Evolutionary conservation across 352 stramenopile species (phyloP), one percentile per base, ranked within the genome.

Genomic region (Phytophthora multivora): DNA sequence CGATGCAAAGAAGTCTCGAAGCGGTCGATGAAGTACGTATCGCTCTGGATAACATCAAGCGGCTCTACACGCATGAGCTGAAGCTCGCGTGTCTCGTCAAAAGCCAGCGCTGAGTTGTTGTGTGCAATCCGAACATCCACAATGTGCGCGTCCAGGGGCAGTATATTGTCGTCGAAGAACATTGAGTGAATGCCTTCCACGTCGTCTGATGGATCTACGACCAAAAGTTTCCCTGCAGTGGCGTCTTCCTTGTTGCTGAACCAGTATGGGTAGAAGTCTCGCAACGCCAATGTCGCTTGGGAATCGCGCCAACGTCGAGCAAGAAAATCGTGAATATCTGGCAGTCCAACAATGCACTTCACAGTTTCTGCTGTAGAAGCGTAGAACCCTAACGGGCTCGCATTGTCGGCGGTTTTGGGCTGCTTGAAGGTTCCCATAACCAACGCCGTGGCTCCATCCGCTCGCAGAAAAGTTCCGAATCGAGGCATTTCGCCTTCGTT

Each of bases 151-250:
- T 91, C 80, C 23, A 88, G 62, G 0, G 45, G 5, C 2, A 93
- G 55, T 45, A 93, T 87, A 46, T 93, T 93, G 58, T 93, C 85
- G 43, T 93, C 85, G n/a, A 93, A 91, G 51, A 93, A 93, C 31
- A 93, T 52, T 18, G 69, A 49, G 56, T 88, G 77, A 9, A 81
- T 53, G 35, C 61, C 51, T 23, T 66, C 40, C n/a, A 23, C 40
- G 0, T 28, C 28, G 15, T 86, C 77, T 0, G 41, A 45, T 9
- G 57, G 25, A 12, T 88, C 70, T 5, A 93, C 16, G 0, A 69
- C 68, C 60, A 93, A 49, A 19, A 93, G 51, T 43, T 93, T 93
- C 11, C 80, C 80, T 0, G 85, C 66, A 0, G 56, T 63, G 21
- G 83, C 69, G 28, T 69, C 69, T 66, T 91, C 79, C 13, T 58